Evolutionary conservation across 352 stramenopile genomes (phyloP).

Genomic region (Globisporangium takayamanum): DNA sequence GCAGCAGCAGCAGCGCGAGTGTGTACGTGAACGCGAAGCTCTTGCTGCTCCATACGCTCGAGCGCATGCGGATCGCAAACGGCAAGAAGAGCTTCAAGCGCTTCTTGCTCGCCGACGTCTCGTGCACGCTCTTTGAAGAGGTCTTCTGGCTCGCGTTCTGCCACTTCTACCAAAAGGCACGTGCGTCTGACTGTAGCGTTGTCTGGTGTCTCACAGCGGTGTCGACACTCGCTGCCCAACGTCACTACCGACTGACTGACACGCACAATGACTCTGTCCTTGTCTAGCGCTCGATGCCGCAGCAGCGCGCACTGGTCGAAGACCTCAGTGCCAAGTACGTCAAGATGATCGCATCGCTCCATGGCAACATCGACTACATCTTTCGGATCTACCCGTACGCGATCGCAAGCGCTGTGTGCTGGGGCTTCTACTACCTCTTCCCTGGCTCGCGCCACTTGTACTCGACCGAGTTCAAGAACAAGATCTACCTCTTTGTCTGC

Average conservation of each 20-base stretch:
- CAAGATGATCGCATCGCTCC: conserved; percentile 67
- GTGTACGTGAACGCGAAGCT: conserved; percentile 75
- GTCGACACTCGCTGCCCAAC: no score
- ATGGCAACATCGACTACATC: conserved; percentile 76
- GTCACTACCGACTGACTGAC: background rate
- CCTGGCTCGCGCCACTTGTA: conserved; percentile 85
- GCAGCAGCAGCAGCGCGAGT: conserved; percentile 11
- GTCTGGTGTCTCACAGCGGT: background rate
- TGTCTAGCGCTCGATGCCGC: conserved; percentile 36
- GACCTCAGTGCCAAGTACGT: conserved; percentile 73
- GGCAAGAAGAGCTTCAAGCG: conserved; percentile 80
- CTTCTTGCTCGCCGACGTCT: conserved; percentile 74
- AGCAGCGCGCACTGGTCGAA: conserved; percentile 66
- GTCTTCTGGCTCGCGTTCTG: conserved; percentile 88
- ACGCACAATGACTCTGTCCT: background rate
- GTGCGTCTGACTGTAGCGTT: background rate
- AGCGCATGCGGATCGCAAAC: conserved; percentile 68
- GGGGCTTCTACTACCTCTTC: conserved; percentile 86
- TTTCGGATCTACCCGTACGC: conserved; percentile 88
- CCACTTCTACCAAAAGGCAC: conserved; percentile 83
- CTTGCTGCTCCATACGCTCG: conserved; percentile 78
- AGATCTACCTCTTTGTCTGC: conserved; percentile 70
- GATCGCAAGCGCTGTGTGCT: conserved; percentile 69
- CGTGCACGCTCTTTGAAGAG: conserved; percentile 78
- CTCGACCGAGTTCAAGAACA: conserved; percentile 71